These are phyloP conservation scores for Xanthoconium purpureum DNA, from an alignment of 768 basidiomycete genomes.

Conservation along the genomic window DNA sequence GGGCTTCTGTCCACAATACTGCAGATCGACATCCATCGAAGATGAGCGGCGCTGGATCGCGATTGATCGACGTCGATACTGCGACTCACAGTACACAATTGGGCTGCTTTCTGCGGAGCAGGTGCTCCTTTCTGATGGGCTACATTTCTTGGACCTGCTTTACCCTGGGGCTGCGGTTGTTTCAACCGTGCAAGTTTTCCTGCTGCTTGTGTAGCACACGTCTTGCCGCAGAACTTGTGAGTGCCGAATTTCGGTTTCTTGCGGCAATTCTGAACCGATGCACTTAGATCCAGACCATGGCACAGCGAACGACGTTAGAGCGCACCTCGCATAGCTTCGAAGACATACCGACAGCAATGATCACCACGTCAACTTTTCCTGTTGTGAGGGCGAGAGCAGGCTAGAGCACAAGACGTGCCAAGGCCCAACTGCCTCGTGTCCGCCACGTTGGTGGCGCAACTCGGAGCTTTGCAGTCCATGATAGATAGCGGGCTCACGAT, in stretches of 20 bases:
- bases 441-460: conserved; percentile 19
- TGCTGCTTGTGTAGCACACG: conserved; percentile 45
- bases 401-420: conserved; percentile 5
- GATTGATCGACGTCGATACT: conserved; percentile 25
- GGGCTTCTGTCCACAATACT: conserved; percentile 56
- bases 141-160: conserved; percentile 9
- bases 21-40: conserved; percentile 24
- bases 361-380: conserved; percentile 3
- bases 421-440: conserved; percentile 22
- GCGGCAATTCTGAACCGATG: conserved; percentile 46
- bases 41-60: conserved; percentile 22
- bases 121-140: conserved; percentile 13
- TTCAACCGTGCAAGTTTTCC: conserved; percentile 10
- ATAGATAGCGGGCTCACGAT: conserved; percentile 6
- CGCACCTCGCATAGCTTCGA: conserved; percentile 32
- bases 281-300: conserved; percentile 4
- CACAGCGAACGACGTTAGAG: background rate
- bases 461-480: conserved; percentile 4
- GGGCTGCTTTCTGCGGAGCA: conserved; percentile 19
- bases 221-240: conserved; percentile 57
- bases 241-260: conserved; percentile 50
- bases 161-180: conserved; percentile 15
- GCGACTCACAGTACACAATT: conserved; percentile 28
- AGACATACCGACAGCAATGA: conserved; percentile 19
- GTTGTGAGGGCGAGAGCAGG: conserved; percentile 12